phyloP scores from a whole-genome alignment of 2,329 filamentous ascomycete genomes.

The Scedosporium minutisporum region DNA sequence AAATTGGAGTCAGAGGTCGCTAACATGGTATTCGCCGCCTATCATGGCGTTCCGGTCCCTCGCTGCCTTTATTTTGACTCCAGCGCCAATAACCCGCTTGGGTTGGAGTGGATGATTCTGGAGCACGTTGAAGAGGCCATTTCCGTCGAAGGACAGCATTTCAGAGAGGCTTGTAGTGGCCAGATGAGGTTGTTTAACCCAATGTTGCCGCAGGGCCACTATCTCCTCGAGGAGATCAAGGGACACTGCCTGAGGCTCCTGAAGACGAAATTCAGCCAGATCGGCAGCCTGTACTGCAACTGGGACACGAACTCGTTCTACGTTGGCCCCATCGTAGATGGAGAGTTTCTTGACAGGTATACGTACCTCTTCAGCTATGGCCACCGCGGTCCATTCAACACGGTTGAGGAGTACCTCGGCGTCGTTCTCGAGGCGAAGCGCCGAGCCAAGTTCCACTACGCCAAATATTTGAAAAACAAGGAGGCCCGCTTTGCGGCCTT shows the following conservation, averaged over 20 bases:
- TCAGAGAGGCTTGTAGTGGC: background rate
- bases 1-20: conserved; percentile 12
- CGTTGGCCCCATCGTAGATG: conserved; percentile 3
- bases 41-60: conserved; percentile 4
- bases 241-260: background rate
- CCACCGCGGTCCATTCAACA: background rate
- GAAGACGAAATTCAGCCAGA: background rate
- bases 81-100: conserved; percentile 8
- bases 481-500: background rate
- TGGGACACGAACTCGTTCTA: conserved; percentile 7
- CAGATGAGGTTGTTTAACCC: background rate
- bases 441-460: background rate
- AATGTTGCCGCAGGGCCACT: background rate
- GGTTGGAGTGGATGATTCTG: conserved; percentile 11
- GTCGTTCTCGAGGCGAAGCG: background rate
- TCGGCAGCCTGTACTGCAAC: conserved; percentile 9
- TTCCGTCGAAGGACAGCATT: background rate
- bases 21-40: conserved; percentile 7
- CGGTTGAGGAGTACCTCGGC: background rate
- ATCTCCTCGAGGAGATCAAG: background rate
- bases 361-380: background rate
- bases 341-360: conserved; percentile 1
- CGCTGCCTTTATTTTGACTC: conserved; percentile 9
- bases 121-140: conserved; percentile 5
- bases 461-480: background rate